Evolutionary conservation across 1,139 yeast species (phyloP), one percentile per base, ranked within the genome.

Genomic region (Yamadazyma dushanensis): DNA sequence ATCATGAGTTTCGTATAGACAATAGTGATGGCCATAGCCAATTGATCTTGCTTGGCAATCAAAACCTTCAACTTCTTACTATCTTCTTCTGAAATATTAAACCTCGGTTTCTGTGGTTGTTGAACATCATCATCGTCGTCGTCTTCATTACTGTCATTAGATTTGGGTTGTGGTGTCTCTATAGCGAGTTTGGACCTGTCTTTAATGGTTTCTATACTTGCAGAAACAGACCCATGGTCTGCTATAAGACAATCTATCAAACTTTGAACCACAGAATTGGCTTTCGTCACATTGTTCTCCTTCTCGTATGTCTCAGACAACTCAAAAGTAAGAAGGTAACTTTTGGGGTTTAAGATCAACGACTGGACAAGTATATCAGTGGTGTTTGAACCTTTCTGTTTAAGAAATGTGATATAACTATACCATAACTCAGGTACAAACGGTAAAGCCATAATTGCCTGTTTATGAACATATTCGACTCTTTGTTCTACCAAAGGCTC

Each of bases 361-460:
- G 88, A 89, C 39, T 75, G 73, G 16, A 58, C 60, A 31, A 88
- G 61, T 19, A 83, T 47, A 25, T 74, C 66, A 26, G 61, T 58
- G 41, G 63, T 56, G 19, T 17, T 22, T 11, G 34, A 26, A 10
- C 37, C 39, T 37, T 63, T 60, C 17, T 43, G 44, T 30, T 49
- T 46, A 51, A 62, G 56, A 46, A 56, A 70, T 35, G 61, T 60
- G 35, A 50, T 55, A 45, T 56, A 88, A 39, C 83, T 81, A 57
- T 80, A 89, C 97, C 97, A 92, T 25, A 86, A 61, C 52, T 87
- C 95, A 0, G 97, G 88, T 29, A 76, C 78, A 57, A 84, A 87
- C 19, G 87, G 73, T 49, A 87, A 65, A 32, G 76, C 62, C 52
- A 82, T 80, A 8, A 82, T 67, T 1, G 95, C 81, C 55, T 87